phyloP scores from a whole-genome alignment of 768 basidiomycete species.

The Lentinula sp. region DNA sequence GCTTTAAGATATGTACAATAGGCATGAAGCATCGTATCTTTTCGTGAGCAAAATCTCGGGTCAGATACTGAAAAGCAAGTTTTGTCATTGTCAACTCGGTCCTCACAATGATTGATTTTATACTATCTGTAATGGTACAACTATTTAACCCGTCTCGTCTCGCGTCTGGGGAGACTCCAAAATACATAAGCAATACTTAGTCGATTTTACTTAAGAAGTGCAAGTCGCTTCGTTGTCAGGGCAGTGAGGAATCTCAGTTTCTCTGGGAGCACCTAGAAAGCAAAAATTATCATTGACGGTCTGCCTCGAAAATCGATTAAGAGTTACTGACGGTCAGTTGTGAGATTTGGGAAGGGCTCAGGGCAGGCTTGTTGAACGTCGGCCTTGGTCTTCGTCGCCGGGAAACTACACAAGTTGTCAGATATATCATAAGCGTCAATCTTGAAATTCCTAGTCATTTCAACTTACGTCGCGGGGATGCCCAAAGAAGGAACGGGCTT shows the following conservation, averaged over 20 bases:
- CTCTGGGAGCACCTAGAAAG: not conserved
- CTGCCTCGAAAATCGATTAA: not conserved
- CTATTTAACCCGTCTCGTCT: too few relatives aligned
- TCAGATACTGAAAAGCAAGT: too few relatives aligned
- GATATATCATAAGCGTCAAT: not conserved
- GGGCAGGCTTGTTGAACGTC: conserved; percentile 3
- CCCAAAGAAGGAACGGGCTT: conserved; percentile 15
- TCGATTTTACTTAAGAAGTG: not conserved
- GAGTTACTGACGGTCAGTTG: not conserved
- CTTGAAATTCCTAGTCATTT: not conserved
- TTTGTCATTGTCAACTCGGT: too few relatives aligned
- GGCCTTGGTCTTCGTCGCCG: not conserved
- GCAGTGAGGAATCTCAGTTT: not conserved
- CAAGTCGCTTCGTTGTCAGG: not conserved
- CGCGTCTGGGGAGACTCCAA: too few relatives aligned
- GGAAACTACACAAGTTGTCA: not conserved
- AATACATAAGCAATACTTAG: too few relatives aligned
- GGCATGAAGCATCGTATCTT: too few relatives aligned
- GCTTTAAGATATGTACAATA: too few relatives aligned
- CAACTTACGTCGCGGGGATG: not conserved
- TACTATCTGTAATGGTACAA: too few relatives aligned
- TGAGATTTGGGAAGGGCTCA: conserved; percentile 1
- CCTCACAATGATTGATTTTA: too few relatives aligned
- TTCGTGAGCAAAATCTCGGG: too few relatives aligned
- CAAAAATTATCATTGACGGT: not conserved